These are phyloP conservation scores for Colletotrichum eremochloae DNA, from an alignment of 2,329 filamentous ascomycete species.

Conservation along the genomic window DNA sequence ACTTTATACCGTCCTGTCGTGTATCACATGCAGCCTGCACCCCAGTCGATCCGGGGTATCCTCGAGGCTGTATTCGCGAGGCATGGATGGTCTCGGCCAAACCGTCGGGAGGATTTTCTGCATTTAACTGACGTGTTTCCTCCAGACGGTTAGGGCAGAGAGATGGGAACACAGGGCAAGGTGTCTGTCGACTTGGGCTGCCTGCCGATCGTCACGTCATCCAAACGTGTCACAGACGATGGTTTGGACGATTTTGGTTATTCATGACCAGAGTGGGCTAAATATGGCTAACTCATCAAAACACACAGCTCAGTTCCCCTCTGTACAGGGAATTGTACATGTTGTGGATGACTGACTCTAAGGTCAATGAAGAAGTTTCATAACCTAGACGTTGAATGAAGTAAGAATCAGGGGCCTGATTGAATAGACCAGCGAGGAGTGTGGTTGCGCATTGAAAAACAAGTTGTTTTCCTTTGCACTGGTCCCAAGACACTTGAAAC, in stretches of 20 bases:
- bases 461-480: background rate
- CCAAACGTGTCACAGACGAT: no score
- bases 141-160: conserved; percentile 1
- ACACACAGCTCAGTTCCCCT: background rate
- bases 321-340: background rate
- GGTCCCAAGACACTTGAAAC: background rate
- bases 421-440: background rate
- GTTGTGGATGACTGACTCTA: background rate
- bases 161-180: no score
- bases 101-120: conserved; percentile 24
- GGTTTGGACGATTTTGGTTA: background rate
- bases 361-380: background rate
- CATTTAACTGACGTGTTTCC: background rate
- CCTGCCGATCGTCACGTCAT: background rate
- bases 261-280: background rate
- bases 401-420: background rate
- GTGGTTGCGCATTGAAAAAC: background rate
- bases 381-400: background rate
- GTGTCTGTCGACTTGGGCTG: no score
- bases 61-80: conserved; percentile 12
- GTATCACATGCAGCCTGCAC: conserved; percentile 3
- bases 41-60: background rate
- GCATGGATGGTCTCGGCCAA: conserved; percentile 19
- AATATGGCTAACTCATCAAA: background rate
- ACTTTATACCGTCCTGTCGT: background rate